Evolutionary conservation across 164 flowering plant species (phyloP).

Genomic region (Chimonanthus praecox): DNA sequence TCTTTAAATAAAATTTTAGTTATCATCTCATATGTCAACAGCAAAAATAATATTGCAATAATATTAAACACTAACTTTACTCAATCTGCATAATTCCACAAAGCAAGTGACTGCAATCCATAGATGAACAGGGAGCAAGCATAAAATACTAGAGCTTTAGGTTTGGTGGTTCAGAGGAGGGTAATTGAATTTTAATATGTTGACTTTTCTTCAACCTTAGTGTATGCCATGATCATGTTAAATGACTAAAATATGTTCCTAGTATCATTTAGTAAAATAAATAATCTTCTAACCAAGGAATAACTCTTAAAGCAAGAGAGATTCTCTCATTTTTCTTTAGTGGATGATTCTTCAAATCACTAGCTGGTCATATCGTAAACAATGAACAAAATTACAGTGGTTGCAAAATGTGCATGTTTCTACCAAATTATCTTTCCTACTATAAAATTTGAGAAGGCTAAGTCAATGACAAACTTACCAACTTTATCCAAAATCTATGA

Average conservation of each 20-base stretch:
- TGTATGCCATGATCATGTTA: neutral
- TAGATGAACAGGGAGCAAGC: neutral
- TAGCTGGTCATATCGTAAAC: neutral
- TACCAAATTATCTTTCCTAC: neutral
- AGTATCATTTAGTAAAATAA: neutral
- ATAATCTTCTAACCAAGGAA: neutral
- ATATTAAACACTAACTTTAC: too few relatives aligned
- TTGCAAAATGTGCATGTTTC: neutral
- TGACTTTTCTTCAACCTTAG: neutral
- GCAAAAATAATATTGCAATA: too few relatives aligned
- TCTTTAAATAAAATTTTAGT: too few relatives aligned
- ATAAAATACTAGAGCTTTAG: neutral
- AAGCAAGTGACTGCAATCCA: neutral
- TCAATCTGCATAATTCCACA: too few relatives aligned
- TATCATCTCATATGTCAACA: too few relatives aligned
- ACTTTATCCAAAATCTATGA: neutral
- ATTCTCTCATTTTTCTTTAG: neutral
- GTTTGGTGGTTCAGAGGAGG: neutral
- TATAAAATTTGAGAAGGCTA: neutral
- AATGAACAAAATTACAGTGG: neutral
- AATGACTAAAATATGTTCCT: neutral
- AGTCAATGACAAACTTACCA: neutral
- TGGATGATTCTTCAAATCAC: neutral
- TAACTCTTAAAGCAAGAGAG: neutral
- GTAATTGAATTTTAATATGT: neutral